Evolutionary conservation across 352 stramenopile species (phyloP), one percentile per base, ranked within the genome.

Genomic region (Phytophthora citrophthora): DNA sequence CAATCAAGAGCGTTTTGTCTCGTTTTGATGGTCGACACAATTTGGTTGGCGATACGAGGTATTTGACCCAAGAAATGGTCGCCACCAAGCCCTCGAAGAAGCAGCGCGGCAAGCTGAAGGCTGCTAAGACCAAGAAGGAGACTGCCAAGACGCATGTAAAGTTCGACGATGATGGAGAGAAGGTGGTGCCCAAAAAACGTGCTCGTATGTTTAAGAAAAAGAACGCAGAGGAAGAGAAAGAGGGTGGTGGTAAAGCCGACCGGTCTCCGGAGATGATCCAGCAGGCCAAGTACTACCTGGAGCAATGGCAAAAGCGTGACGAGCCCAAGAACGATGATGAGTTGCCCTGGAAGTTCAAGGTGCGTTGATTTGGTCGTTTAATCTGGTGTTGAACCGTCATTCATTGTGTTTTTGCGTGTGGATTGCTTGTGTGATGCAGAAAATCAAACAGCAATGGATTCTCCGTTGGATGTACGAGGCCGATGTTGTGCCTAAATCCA

Each of bases 371-470:
- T 34, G 29, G 6, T 10, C 27, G 27, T 32, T 32, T 32, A 10
- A 16, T 29, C n/a, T n/a, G 26, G 43, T 54, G 43, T 40, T 27
- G 32, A 12, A 43, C 16, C 12, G 31, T 50, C 7, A 32, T 49
- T 61, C 29, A 65, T 61, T 5, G 2, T 49, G 51, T 32, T 36
- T 10, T 52, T 45, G 12, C 20, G 47, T 46, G 27, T 34, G 29
- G 8, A 34, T 20, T 62, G 26, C 58, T 54, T 58, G 10, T 52
- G 16, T 1, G 20, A 49, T 61, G 24, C 50, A 90, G 83, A 94
- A 89, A 83, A 83, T 87, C 15, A 91, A 93, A 63, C 86, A 94
- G 72, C 71, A 85, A 48, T 94, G 86, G 86, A 86, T 94, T 50
- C 54, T 94, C 9, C 70, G 56, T 32, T 94, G 86, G 83, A 92